Evolutionary conservation across 2,329 filamentous ascomycete species (phyloP).

Genomic region (Coniella vitis): DNA sequence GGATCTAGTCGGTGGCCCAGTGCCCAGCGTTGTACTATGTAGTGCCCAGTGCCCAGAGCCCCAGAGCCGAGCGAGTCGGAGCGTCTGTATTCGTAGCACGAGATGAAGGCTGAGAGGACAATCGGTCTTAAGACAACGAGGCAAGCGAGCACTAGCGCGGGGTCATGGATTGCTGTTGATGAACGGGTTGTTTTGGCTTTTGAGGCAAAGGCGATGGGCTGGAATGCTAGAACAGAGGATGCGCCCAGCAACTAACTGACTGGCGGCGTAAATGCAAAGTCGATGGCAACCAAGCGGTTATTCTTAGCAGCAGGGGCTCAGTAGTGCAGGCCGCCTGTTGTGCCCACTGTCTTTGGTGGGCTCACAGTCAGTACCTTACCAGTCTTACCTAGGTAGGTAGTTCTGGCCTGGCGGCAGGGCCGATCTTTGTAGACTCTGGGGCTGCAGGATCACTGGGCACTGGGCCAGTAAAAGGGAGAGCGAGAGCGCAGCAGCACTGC

Average conservation of each 20-base stretch:
- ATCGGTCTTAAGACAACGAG: conserved; percentile 4
- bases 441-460: background rate
- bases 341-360: no score
- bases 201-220: background rate
- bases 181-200: background rate
- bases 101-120: no score
- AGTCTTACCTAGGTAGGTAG: background rate
- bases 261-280: background rate
- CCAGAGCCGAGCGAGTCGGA: background rate
- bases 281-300: background rate
- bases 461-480: background rate
- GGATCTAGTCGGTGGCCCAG: conserved; percentile 7
- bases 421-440: background rate
- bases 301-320: conserved; percentile 8
- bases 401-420: background rate
- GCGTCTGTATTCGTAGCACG: background rate
- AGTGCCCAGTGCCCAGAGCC: background rate
- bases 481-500: background rate
- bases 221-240: background rate
- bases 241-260: conserved; percentile 3
- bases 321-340: no score
- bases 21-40: no score
- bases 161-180: conserved; percentile 4
- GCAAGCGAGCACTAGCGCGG: conserved; percentile 13
- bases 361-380: no score